Evolutionary conservation across 306 rosid genomes (phyloP).

Genomic region (Prunus mongolica): DNA sequence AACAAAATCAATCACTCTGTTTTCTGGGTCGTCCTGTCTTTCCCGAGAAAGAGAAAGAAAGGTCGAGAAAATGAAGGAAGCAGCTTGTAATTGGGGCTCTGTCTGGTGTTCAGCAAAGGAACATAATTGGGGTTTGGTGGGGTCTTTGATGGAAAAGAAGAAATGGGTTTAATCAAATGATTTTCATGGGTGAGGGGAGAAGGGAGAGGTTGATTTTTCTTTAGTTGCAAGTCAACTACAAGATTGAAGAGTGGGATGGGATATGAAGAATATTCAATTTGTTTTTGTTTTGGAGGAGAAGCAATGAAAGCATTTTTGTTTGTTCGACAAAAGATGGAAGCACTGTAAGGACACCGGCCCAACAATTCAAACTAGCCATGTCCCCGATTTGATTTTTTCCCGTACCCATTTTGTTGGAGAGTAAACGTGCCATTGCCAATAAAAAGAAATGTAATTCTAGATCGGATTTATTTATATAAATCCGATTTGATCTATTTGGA

Average conservation of each 20-base stretch:
- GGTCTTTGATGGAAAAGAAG: not conserved
- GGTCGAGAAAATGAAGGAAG: not conserved
- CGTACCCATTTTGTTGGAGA: too few relatives aligned
- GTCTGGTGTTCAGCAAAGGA: not conserved
- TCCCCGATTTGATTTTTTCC: not conserved
- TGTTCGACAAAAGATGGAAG: not conserved
- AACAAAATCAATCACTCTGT: not conserved
- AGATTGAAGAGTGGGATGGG: not conserved
- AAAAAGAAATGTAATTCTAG: too few relatives aligned
- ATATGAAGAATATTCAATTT: not conserved
- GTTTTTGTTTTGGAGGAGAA: not conserved
- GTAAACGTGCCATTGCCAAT: too few relatives aligned
- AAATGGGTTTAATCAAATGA: not conserved
- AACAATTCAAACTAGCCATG: not conserved
- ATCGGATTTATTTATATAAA: too few relatives aligned
- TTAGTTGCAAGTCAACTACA: conserved; percentile 5
- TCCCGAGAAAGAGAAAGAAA: conserved; percentile 11
- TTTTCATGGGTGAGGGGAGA: too few relatives aligned
- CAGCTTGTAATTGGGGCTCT: not conserved
- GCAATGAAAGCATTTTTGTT: not conserved
- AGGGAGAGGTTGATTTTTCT: not conserved
- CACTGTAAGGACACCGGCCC: not conserved
- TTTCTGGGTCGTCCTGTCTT: not conserved
- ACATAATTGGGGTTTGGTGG: not conserved
- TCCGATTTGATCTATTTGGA: too few relatives aligned